These are phyloP conservation scores for Verticillium klebahnii DNA, from an alignment of 2,329 filamentous ascomycete genomes.

Conservation along the genomic window DNA sequence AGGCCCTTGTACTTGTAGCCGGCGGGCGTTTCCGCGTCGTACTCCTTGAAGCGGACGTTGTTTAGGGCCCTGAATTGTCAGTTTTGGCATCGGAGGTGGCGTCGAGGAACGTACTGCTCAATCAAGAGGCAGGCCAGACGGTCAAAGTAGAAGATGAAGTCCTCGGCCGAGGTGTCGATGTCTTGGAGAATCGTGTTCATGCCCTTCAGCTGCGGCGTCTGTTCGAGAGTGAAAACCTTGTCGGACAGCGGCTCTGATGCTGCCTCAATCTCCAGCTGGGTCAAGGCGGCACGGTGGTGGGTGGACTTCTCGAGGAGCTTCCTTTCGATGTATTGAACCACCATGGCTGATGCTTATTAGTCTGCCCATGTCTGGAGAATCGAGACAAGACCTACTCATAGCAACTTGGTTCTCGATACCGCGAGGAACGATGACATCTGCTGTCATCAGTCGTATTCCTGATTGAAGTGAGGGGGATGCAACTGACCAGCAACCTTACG, in stretches of 20 bases:
- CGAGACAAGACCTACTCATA: slow-evolving; percentile 54
- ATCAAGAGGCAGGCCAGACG: slow-evolving; percentile 79
- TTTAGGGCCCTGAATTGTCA: slow-evolving; percentile 60
- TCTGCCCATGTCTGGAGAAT: slow-evolving; percentile 15
- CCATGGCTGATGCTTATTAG: slow-evolving; percentile 60
- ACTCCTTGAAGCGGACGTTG: slow-evolving; percentile 64
- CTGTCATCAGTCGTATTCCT: slow-evolving; percentile 8
- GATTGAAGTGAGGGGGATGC: background rate
- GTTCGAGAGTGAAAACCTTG: slow-evolving; percentile 68
- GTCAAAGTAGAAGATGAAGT: slow-evolving; percentile 98
- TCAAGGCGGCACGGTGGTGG: slow-evolving; percentile 74
- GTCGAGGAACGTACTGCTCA: slow-evolving; percentile 55
- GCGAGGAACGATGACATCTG: slow-evolving; percentile 88
- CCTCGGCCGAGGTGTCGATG: slow-evolving; percentile 72
- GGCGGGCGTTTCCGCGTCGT: slow-evolving; percentile 65
- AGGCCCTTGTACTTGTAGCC: slow-evolving; percentile 69
- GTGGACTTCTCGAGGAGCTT: slow-evolving; percentile 83
- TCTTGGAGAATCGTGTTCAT: slow-evolving; percentile 92
- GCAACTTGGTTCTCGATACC: slow-evolving; percentile 94
- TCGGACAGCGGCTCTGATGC: slow-evolving; percentile 68
- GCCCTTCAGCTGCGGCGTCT: slow-evolving; percentile 74
- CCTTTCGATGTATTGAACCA: slow-evolving; percentile 86
- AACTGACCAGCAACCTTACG: slow-evolving; percentile 70
- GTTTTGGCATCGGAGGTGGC: background rate
- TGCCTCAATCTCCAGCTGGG: slow-evolving; percentile 67